Percentiles rank a stretch among this genome's conserved stretches.
Evolutionary conservation across 2,329 filamentous ascomycete genomes (phyloP).

Genomic region (Penicillium sp.): DNA sequence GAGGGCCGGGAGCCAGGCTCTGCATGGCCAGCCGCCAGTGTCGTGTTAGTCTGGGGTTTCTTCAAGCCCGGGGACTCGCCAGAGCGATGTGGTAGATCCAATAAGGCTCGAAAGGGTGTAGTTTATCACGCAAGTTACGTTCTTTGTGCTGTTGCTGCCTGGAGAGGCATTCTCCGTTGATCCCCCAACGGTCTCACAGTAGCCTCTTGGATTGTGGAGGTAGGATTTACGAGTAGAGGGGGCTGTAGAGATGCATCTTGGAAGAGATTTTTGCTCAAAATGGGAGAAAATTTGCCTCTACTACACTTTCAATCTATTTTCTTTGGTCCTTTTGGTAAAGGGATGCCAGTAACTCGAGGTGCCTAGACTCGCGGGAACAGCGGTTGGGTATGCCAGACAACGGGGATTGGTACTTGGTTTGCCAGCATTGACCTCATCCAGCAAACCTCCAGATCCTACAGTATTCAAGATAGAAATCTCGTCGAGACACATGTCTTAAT

Average conservation of each 20-base stretch:
- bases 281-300: not conserved
- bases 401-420: not conserved
- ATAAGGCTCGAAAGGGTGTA: not conserved
- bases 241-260: not conserved
- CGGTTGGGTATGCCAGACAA: too few species aligned
- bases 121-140: not conserved
- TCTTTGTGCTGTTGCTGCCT: not conserved
- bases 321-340: too few species aligned
- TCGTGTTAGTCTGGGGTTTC: not conserved
- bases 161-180: slow-evolving; percentile 1
- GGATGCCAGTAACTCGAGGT: too few species aligned
- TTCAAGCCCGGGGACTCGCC: not conserved
- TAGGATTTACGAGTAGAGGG: not conserved
- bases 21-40: not conserved
- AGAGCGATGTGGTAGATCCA: not conserved
- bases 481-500: too few species aligned
- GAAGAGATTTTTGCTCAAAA: not conserved
- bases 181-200: slow-evolving; percentile 6
- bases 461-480: not conserved
- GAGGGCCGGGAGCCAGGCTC: not conserved
- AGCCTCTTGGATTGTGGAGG: not conserved
- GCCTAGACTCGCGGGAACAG: too few species aligned
- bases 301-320: too few species aligned
- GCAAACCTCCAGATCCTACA: not conserved
- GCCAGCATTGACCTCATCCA: not conserved